Percentiles rank a stretch among this genome's conserved stretches.
phyloP scores from a whole-genome alignment of 331 rosid species.

The Acacia pycnantha region DNA sequence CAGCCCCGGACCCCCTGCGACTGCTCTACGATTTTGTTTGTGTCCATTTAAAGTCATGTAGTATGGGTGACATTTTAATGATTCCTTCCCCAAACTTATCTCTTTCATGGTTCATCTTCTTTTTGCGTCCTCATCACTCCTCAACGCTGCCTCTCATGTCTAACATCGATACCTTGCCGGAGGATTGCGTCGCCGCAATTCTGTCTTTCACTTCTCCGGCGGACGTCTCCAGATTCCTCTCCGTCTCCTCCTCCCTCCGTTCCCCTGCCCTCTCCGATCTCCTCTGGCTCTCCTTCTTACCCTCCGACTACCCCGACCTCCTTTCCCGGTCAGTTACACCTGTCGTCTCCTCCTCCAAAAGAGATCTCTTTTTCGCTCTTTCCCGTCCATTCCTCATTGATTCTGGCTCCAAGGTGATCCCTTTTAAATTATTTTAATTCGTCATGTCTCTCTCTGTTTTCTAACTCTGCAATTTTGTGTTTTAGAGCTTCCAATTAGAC shows the following conservation, averaged over 20 bases:
- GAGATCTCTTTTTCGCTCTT: conserved; percentile 38
- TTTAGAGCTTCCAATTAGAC: conserved; percentile 62
- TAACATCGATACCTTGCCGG: conserved; percentile 41
- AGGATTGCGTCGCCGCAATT: conserved; percentile 52
- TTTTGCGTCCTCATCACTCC: background rate
- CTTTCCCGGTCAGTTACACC: conserved; percentile 35
- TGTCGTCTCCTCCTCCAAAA: conserved; percentile 33
- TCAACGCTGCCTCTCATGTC: background rate
- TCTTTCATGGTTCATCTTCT: background rate
- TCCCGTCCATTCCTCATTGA: conserved; percentile 45
- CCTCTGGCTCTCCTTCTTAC: conserved; percentile 52
- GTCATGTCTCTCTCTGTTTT: background rate
- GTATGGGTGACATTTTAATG: no score
- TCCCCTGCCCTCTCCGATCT: conserved; percentile 38
- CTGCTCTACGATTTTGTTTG: no score
- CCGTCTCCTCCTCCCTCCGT: conserved; percentile 39
- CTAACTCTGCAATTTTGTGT: no score
- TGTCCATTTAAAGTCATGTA: no score
- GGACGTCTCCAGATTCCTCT: conserved; percentile 35
- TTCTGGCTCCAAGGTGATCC: conserved; percentile 46
- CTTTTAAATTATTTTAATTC: background rate
- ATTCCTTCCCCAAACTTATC: background rate
- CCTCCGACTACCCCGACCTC: conserved; percentile 37
- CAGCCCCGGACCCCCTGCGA: no score
- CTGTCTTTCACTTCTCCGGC: conserved; percentile 46